Percentiles rank a stretch among this genome's conserved stretches.
Evolutionary conservation across 805 yeast species (phyloP).

Genomic region (Candida saitoana): DNA sequence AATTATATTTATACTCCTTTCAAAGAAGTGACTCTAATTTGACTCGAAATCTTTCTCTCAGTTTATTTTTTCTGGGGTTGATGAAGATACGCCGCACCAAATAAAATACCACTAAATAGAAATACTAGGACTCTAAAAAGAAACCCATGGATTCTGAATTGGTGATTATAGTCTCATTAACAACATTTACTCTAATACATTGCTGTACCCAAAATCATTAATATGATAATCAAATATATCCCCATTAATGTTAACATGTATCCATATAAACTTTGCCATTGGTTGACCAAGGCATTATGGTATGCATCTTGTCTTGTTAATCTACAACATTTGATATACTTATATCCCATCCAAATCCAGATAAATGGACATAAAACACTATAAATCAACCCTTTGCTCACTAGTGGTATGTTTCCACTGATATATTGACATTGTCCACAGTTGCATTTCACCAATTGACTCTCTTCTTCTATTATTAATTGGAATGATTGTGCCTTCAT

Average conservation of each 20-base stretch:
- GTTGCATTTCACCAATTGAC: neutral
- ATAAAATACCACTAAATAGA: no score
- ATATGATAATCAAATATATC: no score
- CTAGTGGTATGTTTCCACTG: neutral
- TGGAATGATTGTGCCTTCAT: neutral
- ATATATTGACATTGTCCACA: neutral
- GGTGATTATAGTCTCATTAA: no score
- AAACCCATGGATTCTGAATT: no score
- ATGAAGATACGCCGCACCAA: no score
- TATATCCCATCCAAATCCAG: neutral
- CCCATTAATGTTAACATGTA: neutral
- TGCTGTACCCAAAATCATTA: neutral
- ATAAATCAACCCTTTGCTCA: neutral
- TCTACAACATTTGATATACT: neutral
- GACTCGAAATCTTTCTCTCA: no score
- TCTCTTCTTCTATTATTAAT: neutral
- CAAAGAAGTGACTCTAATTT: neutral
- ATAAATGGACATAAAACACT: neutral
- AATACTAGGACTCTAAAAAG: no score
- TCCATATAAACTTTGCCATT: neutral
- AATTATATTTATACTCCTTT: neutral
- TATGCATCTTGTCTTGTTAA: no score
- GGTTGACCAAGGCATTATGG: no score
- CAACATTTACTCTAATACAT: neutral
- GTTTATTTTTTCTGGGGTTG: no score